Evolutionary conservation across 2,329 filamentous ascomycete species (phyloP).

Genomic region (Eutypa lata): DNA sequence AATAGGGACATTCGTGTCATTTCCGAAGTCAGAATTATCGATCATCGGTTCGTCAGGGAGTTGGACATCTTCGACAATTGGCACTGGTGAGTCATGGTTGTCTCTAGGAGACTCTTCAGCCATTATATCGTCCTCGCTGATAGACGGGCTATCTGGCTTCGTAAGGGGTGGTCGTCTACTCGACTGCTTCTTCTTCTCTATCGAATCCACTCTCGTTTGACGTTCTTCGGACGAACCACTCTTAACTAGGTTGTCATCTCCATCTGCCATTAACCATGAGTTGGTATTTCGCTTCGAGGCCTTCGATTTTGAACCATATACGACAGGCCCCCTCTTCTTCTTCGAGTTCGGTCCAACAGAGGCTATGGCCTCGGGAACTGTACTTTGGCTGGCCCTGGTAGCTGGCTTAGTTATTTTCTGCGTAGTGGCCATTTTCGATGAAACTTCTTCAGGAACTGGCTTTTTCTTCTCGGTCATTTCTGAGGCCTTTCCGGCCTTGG

Average conservation of each 20-base stretch:
- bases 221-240: not conserved
- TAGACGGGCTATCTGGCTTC: not conserved
- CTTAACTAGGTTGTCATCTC: not conserved
- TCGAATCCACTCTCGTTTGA: not conserved
- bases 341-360: conserved; percentile 10
- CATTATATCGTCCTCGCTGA: not conserved
- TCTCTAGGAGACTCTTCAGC: not conserved
- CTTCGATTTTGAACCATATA: conserved; percentile 1
- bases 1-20: not conserved
- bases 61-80: not conserved
- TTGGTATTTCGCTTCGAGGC: not conserved
- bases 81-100: not conserved
- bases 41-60: not conserved
- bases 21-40: not conserved
- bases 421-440: not conserved
- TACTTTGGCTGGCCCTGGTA: not conserved
- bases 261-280: conserved; percentile 3
- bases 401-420: conserved; percentile 1
- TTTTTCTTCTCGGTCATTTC: not conserved
- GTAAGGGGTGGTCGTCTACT: not conserved
- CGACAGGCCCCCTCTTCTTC: conserved; percentile 14
- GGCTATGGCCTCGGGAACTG: not conserved
- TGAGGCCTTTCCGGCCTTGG: not conserved
- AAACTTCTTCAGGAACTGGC: not conserved
- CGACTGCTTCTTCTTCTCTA: not conserved